Percentiles rank a stretch among this genome's conserved stretches.
These are phyloP conservation scores for Cercis canadensis DNA, from an alignment of 306 rosid species.

Conservation along the genomic window DNA sequence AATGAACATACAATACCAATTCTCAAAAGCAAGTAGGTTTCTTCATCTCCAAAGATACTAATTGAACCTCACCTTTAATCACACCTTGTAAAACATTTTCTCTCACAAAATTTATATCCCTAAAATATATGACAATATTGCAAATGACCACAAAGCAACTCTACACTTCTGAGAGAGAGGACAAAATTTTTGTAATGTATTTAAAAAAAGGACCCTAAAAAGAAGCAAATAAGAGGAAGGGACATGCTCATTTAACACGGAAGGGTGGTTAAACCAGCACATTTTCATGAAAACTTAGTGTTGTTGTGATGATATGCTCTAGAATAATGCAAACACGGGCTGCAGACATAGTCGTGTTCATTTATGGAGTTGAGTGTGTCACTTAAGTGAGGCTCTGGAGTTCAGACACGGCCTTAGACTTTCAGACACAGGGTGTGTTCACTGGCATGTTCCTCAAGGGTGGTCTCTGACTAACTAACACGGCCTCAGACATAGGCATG, in stretches of 20 bases:
- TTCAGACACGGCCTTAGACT: no score
- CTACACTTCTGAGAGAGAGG: conserved; percentile 39
- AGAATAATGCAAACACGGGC: no score
- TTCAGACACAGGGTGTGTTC: no score
- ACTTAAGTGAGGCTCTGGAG: no score
- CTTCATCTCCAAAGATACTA: conserved; percentile 15
- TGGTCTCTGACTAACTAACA: no score
- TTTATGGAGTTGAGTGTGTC: no score
- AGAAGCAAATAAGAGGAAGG: background rate
- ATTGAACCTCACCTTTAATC: conserved; percentile 32
- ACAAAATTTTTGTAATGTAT: conserved; percentile 42
- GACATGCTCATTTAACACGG: conserved; percentile 21
- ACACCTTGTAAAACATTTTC: conserved; percentile 25
- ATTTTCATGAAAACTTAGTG: conserved; percentile 44
- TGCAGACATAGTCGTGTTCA: no score
- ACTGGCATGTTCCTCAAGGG: no score
- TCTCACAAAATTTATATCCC: conserved; percentile 26
- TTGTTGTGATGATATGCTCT: no score
- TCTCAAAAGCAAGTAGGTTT: conserved; percentile 26
- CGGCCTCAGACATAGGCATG: no score
- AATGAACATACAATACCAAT: conserved; percentile 15
- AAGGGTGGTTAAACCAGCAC: no score
- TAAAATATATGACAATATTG: conserved; percentile 26
- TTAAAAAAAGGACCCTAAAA: conserved; percentile 12
- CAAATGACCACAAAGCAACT: conserved; percentile 25